These are phyloP conservation scores for Pseudogymnoascus destructans DNA, from an alignment of 2,329 filamentous ascomycete species.

Conservation along the genomic window DNA sequence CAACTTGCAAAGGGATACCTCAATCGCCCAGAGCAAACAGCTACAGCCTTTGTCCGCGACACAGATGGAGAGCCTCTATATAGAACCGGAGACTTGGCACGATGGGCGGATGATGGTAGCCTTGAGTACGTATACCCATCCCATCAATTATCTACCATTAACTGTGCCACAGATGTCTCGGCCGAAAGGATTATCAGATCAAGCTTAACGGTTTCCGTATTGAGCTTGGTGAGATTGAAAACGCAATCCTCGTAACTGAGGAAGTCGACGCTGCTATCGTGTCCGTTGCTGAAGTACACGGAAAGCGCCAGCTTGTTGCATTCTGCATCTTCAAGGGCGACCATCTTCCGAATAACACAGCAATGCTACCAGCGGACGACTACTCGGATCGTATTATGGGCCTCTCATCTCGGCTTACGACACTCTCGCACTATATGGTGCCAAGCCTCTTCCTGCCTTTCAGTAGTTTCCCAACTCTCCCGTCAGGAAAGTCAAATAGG, in stretches of 20 bases:
- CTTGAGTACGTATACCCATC: conserved; percentile 18
- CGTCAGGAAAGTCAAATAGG: not conserved
- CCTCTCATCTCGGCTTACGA: not conserved
- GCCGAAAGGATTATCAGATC: conserved; percentile 36
- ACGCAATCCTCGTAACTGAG: conserved; percentile 9
- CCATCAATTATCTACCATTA: not conserved
- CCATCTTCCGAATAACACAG: not conserved
- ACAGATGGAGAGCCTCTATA: conserved; percentile 20
- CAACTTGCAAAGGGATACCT: conserved; percentile 12
- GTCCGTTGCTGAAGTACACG: conserved; percentile 1
- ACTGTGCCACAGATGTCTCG: conserved; percentile 30
- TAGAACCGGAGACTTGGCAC: conserved; percentile 27
- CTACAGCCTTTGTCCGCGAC: conserved; percentile 12
- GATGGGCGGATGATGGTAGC: conserved; percentile 22
- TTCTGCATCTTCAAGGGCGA: conserved; percentile 8
- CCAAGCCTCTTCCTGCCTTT: not conserved
- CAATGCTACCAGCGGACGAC: not conserved
- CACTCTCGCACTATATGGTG: not conserved
- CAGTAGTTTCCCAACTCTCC: not conserved
- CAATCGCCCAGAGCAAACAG: conserved; percentile 12
- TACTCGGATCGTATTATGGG: not conserved
- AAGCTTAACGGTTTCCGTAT: conserved; percentile 37
- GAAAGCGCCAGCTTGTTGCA: conserved; percentile 5
- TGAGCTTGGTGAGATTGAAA: conserved; percentile 34
- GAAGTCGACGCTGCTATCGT: conserved; percentile 1